Base-by-base conservation (phyloP, 352 stramenopile genomes). In the Peronospora farinosa region DNA sequence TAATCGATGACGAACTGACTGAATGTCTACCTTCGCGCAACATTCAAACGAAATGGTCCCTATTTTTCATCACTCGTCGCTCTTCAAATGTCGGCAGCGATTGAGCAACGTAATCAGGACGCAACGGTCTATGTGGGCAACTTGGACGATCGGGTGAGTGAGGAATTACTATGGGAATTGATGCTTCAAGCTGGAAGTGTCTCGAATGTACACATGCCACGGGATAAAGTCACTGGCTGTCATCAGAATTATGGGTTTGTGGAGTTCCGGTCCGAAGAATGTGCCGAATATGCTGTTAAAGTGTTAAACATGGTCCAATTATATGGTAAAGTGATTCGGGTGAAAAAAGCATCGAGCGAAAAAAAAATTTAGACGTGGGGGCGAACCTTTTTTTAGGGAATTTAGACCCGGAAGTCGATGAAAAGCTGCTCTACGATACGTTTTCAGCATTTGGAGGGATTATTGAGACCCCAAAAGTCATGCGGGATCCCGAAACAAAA, bases 281-380 rank as follows among this genome's bases (percentile, higher is more conserved):
- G 98, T 68, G 96, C 96, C 35, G 97, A 99, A 43, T 99, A 99
- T 69, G 95, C 95, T 8, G 95, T 98, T 45, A 97, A 98, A 54
- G 88, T 99, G n/a, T 76, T 99, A 54, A 98, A 98, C 73, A 99
- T 99, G 95, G 83, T 99, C 33, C 96, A 98, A 69, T 67, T 99
- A n/a, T 99, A 92, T 68, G 91, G 92, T 19, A 88, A 96, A 46
- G 91, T 96, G 3, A 73, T 99, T 30, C 80, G 92, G 16, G 93
- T 99, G 9, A 98, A 96, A 62, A 99, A 99, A 67, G 89, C 88
- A 13, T 95, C 79, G 17, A 84, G 97, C 52, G 95, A 99, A 67
- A 91, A 90, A 61, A 98, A 98, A 91, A 72, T 28, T 66, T 97
- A 31, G 96, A 98, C 71, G 95, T 99, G n/a, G 97, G 97, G 28